Evolutionary conservation across 2,329 filamentous ascomycete genomes (phyloP).

Genomic region (Cadophora gregata): DNA sequence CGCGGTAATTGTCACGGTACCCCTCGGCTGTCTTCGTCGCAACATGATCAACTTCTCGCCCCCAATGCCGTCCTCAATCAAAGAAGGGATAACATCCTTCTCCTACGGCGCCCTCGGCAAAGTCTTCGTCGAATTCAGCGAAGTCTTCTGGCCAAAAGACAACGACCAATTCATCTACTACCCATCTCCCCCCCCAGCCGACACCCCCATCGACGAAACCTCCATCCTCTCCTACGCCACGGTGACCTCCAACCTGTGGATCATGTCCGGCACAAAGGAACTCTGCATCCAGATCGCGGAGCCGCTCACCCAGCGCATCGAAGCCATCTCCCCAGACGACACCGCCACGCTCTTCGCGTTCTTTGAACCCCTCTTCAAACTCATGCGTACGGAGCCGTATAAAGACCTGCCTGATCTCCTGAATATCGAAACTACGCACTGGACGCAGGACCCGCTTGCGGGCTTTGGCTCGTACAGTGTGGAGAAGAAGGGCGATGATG

Average conservation of each 20-base stretch:
- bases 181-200: constrained; percentile 46
- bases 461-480: constrained; percentile 52
- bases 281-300: constrained; percentile 52
- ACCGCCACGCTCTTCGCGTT: constrained; percentile 48
- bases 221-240: constrained; percentile 51
- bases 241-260: constrained; percentile 52
- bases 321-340: constrained; percentile 47
- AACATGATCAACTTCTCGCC: constrained; percentile 49
- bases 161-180: constrained; percentile 54
- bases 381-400: constrained; percentile 51
- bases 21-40: constrained; percentile 48
- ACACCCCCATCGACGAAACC: constrained; percentile 43
- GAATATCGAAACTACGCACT: constrained; percentile 51
- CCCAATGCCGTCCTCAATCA: constrained; percentile 46
- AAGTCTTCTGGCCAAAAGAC: constrained; percentile 53
- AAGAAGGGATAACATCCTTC: constrained; percentile 46
- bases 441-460: constrained; percentile 51
- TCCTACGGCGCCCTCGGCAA: constrained; percentile 52
- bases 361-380: constrained; percentile 52
- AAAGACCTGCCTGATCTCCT: constrained; percentile 49
- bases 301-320: constrained; percentile 51
- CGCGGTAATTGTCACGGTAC: constrained; percentile 49
- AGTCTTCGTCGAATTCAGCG: constrained; percentile 51
- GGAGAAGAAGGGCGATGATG: constrained; percentile 52
- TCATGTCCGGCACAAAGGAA: constrained; percentile 51